Base-by-base conservation (phyloP, 192 early-diverging fungal genomes). In the Backusella liffmaniae region DNA sequence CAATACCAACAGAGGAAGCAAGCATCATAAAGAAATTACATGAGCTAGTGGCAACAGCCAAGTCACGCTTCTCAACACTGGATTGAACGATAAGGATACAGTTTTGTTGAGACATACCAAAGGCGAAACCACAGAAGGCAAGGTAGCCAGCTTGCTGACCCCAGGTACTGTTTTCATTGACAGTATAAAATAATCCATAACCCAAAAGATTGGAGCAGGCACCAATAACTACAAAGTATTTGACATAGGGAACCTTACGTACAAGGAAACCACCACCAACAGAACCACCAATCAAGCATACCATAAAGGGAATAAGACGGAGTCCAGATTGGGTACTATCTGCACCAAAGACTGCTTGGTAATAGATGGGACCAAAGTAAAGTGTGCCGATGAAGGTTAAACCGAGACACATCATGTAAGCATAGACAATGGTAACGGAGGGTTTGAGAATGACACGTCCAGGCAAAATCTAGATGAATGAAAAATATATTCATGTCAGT, bases 301-400 rank as follows among this genome's bases (percentile, higher is more conserved):
- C 73, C 76, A 91, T 86, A 37, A 88, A 91, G 1, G 92, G 92
- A 8, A 93, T 76, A 6, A 91, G 83, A 73, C 89, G 86, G 15
- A 92, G 76, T 29, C 92, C 92, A 34, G 90, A 83, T 15, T 76
- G 49, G 0, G 87, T 92, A 7, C 88, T 79, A 44, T 84, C 76
- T 13, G 84, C 86, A 26, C 81, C 77, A 76, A 88, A 88, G 44
- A 91, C 86, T 26, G 89, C 83, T 42, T 88, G 88, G 81, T 88
- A 93, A 53, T 85, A 90, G 6, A 93, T 75, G 23, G 93, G 92
- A 73, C 89, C 79, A 77, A 87, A 92, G 41, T 90, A 93, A 36
- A 91, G 75, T 12, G 86, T 85, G 4, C 80, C 83, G 46, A 91
- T 86, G 79, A 92, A 90, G 15, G 81, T 83, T 21, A 89, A 76